phyloP scores from a whole-genome alignment of 2,329 filamentous ascomycete species.

The Trichoderma afroharzianum region DNA sequence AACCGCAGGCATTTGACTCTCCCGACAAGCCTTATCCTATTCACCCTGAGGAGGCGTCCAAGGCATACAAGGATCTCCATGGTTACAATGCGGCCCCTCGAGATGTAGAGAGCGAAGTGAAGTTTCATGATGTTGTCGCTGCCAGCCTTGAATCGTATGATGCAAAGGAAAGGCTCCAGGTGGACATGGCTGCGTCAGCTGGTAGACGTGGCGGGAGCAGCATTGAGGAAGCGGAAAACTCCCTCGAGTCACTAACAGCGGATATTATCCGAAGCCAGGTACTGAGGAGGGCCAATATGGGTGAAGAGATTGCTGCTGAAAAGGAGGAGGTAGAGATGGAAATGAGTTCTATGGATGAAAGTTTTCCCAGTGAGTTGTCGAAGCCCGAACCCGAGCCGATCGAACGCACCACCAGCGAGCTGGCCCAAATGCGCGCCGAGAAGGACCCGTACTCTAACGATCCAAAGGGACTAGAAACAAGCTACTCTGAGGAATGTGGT shows the following conservation, averaged over 20 bases:
- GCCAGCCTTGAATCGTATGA: constrained; percentile 39
- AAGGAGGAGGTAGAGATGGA: constrained; percentile 32
- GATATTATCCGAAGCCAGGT: constrained; percentile 32
- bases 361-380: constrained; percentile 31
- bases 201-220: constrained; percentile 20
- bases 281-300: constrained; percentile 26
- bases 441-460: constrained; percentile 42
- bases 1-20: constrained; percentile 29
- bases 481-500: constrained; percentile 43
- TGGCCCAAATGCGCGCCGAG: constrained; percentile 21
- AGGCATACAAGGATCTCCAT: constrained; percentile 40
- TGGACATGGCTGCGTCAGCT: constrained; percentile 12
- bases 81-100: constrained; percentile 37
- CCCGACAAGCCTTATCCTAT: constrained; percentile 25
- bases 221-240: constrained; percentile 21
- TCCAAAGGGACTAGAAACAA: constrained; percentile 47
- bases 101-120: constrained; percentile 33
- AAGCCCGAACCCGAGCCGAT: constrained; percentile 31
- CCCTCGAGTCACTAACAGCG: constrained; percentile 27
- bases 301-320: constrained; percentile 21
- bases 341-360: constrained; percentile 40
- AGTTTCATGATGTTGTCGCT: constrained; percentile 32
- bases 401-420: constrained; percentile 20
- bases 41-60: constrained; percentile 35
- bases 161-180: constrained; percentile 26